These are phyloP conservation scores for Geosiphon pyriformis DNA, from an alignment of 192 early-diverging fungal genomes.

Conservation along the genomic window DNA sequence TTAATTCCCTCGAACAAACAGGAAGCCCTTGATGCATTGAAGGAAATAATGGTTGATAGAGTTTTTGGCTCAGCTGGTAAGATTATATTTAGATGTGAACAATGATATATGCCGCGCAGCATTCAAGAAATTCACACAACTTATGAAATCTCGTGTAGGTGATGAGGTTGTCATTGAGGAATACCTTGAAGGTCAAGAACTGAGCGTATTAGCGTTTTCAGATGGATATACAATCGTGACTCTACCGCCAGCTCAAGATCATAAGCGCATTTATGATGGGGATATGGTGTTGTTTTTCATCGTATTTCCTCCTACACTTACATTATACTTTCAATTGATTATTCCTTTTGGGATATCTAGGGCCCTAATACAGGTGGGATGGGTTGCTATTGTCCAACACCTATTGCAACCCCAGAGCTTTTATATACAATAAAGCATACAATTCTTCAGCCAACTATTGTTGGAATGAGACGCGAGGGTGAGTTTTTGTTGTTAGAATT, in stretches of 20 bases:
- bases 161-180: constrained; percentile 95
- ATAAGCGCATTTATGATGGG: constrained; percentile 94
- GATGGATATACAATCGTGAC: constrained; percentile 91
- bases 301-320: not conserved
- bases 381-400: constrained; percentile 97
- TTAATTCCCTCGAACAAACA: constrained; percentile 78
- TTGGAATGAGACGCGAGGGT: constrained; percentile 93
- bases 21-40: constrained; percentile 81
- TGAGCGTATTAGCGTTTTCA: constrained; percentile 84
- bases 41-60: constrained; percentile 82
- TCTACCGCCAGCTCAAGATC: constrained; percentile 95
- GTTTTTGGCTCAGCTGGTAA: constrained; percentile 85
- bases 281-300: constrained; percentile 45
- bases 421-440: constrained; percentile 64
- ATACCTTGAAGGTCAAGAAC: constrained; percentile 87
- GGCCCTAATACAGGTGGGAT: constrained; percentile 99
- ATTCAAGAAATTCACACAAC: not conserved
- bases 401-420: constrained; percentile 78
- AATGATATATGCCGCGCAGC: not conserved
- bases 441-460: constrained; percentile 86
- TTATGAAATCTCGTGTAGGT: constrained; percentile 24
- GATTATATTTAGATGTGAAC: not conserved
- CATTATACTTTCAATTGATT: not conserved
- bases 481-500: not conserved
- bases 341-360: constrained; percentile 7